Conservation (phyloP, 768 basidiomycete species). For the Clitopilus passeckerianus region DNA sequence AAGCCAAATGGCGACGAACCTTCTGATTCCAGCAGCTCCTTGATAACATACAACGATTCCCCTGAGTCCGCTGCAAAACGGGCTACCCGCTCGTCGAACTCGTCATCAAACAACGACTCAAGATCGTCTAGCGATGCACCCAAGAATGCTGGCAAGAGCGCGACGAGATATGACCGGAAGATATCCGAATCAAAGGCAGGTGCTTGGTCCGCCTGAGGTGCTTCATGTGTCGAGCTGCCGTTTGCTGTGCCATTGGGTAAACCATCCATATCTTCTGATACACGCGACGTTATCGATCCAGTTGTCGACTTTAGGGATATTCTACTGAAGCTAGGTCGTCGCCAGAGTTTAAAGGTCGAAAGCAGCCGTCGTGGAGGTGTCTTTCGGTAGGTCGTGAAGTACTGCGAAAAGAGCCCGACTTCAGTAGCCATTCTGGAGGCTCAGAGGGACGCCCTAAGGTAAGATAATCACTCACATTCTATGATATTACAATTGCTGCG, state of each 20-base stretch:
- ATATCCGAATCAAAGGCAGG: slow-evolving; percentile 60
- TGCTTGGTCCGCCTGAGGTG: slow-evolving; percentile 17
- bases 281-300: slow-evolving; percentile 9
- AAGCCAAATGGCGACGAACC: slow-evolving; percentile 37
- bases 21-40: slow-evolving; percentile 69
- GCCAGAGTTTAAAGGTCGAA: slow-evolving; percentile 11
- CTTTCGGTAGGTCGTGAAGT: slow-evolving; percentile 21
- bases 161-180: slow-evolving; percentile 67
- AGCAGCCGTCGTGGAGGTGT: slow-evolving; percentile 19
- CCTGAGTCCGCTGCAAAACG: slow-evolving; percentile 75
- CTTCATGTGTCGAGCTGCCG: slow-evolving; percentile 10
- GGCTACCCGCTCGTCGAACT: slow-evolving; percentile 70
- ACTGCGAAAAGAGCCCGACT: slow-evolving; percentile 17
- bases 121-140: slow-evolving; percentile 66
- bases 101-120: slow-evolving; percentile 61
- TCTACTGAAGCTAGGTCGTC: slow-evolving; percentile 7
- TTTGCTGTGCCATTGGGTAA: slow-evolving; percentile 19
- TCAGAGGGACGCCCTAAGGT: background rate
- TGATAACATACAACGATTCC: slow-evolving; percentile 79
- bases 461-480: slow-evolving; percentile 9
- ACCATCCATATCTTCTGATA: slow-evolving; percentile 17
- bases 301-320: slow-evolving; percentile 9
- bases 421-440: slow-evolving; percentile 16
- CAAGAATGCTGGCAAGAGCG: slow-evolving; percentile 77
- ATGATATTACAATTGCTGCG: slow-evolving; percentile 2